Evolutionary conservation across 1,284 basidiomycete genomes (phyloP).

Genomic region (Moniliella sp.): DNA sequence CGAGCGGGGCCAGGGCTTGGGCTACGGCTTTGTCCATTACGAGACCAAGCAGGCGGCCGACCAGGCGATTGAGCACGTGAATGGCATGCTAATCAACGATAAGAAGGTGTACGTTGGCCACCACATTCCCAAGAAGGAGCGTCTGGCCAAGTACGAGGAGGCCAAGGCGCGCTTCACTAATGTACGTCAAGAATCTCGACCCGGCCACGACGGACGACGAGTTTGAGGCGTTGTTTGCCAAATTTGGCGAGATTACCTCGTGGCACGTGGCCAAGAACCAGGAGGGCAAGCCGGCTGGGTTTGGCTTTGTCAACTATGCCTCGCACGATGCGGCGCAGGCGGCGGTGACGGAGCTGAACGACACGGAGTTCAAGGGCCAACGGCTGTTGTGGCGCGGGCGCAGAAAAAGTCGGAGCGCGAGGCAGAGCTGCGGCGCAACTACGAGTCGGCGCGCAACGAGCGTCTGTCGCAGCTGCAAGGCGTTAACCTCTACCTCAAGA

Average conservation of each 20-base stretch:
- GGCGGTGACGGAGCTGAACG: conserved; percentile 76
- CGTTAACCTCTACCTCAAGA: conserved; percentile 99
- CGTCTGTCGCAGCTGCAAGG: conserved; percentile 95
- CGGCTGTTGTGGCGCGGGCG: conserved; percentile 83
- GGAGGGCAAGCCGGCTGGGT: conserved; percentile 70
- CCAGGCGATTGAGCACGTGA: conserved; percentile 75
- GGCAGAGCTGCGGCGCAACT: conserved; percentile 77
- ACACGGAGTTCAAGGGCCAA: conserved; percentile 62
- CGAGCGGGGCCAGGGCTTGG: conserved; percentile 26
- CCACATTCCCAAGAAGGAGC: conserved; percentile 83
- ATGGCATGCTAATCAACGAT: conserved; percentile 96
- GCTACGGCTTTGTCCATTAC: conserved; percentile 94
- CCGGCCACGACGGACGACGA: conserved; percentile 62
- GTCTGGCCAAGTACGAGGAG: conserved; percentile 70
- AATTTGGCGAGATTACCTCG: conserved; percentile 72
- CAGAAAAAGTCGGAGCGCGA: conserved; percentile 97
- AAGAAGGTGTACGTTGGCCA: conserved; percentile 71
- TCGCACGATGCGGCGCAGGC: conserved; percentile 70
- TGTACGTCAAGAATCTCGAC: conserved; percentile 92
- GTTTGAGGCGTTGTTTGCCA: conserved; percentile 60
- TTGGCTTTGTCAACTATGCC: conserved; percentile 94
- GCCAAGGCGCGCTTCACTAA: conserved; percentile 92
- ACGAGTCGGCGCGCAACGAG: conserved; percentile 86
- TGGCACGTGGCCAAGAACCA: conserved; percentile 53
- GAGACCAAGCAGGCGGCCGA: conserved; percentile 92